Base-by-base conservation (phyloP, 179 eudicot genomes). In the Sideroxylon spinosum region DNA sequence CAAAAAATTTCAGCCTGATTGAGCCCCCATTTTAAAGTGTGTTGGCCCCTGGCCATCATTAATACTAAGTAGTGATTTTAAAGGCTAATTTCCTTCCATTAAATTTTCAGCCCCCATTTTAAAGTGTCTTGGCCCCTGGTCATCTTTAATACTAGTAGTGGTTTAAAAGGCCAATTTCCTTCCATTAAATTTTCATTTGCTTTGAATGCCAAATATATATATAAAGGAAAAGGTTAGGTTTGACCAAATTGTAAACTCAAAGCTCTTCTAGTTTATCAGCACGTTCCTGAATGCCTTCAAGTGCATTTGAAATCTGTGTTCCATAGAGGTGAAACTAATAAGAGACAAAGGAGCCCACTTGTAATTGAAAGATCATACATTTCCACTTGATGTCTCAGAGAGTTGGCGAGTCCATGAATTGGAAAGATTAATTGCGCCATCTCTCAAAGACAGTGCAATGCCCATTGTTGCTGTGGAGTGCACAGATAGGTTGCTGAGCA, bases 401-500 rank as follows among this genome's bases (percentile, higher is more conserved):
- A 95, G 87, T 78, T 91, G 91, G 66, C 99, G 98, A 81, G 91
- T 90, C 99, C 99, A 95, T 63, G 80, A 32, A 84, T 95, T 95
- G 76, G 99, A 88, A 74, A 95, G 96, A 84, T 93, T 94, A 76
- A 95, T 80, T 16, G 98, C 87, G 63, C 99, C 98, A 79, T 95
- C 99, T 75, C 78, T 87, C 70, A 95, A 80, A 69, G 98, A 93
- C 88, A 90, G 78, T 12, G 97, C 86, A 71, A 95, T 71, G 46
- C 94, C 98, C 84, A 86, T 79, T 32, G 95, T 88, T 82, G 99
- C 99, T 62, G 86, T 86, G 66, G 97, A 89, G 79, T 95, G 94
- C 80, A 77, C 84, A 78, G 99, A 90, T 78, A 93, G 74, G 70
- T 93, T 82, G 78, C 98, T 93, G 90, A 87, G 81, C 59, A 78